Evolutionary conservation across 1,284 basidiomycete species (phyloP), one percentile per base, ranked within the genome.

Genomic region (Rhizoctonia solani): DNA sequence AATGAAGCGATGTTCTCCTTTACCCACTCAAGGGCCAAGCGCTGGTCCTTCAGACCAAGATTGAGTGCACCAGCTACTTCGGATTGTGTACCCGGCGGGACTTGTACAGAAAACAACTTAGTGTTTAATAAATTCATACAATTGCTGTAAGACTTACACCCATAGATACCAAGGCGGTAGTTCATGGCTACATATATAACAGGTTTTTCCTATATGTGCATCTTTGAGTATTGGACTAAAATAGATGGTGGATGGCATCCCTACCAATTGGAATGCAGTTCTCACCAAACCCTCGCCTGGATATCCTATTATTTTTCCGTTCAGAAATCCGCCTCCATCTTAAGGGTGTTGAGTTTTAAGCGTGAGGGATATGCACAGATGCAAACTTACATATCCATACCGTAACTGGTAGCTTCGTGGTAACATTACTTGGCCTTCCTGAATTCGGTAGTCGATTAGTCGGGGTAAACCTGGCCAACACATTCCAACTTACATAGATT

Each of bases 11-110:
- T 79, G 68, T 82, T 77, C 66, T 77, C 61, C 30, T 79, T 76
- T 0, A 83, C 77, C 81, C 82, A 83, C 67, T 80, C 72, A 4
- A 84, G 73, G 0, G 77, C 79, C 19, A 78, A 72, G 3, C 76
- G 73, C 65, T 82, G 79, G 70, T 83, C 81, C 46, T 72, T 70
- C 27, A 79, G 59, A 16, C 78, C 79, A 23, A 77, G 71, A 55
- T 79, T 79, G 23, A 73, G 74, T 3, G 75, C 76, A 1, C 71
- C 70, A 54, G 75, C 73, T 30, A 72, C 72, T 1, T 72, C 74
- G 2, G 74, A 71, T 25, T 75, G 75, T 9, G 76, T 50, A 69
- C 71, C 39, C 69, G 73, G 67, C 29, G 44, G 13, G 46, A 67
- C 72, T 66, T 16, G 11, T 23, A n/a, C 6, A 8, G 16, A 4